Evolutionary conservation across 192 early-diverging fungal genomes (phyloP).

Genomic region (Umbelopsis ramanniana): DNA sequence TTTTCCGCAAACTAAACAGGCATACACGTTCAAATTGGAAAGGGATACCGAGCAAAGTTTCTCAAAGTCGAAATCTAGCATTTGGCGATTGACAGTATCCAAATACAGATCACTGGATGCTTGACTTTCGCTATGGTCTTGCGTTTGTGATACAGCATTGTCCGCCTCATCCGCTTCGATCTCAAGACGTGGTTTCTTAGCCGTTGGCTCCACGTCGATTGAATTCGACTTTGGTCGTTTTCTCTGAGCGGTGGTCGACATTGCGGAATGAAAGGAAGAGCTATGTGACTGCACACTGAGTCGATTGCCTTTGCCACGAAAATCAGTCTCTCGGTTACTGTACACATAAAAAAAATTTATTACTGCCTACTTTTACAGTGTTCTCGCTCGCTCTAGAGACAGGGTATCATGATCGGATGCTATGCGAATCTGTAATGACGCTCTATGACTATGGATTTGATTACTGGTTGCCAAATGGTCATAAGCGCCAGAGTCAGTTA

Average conservation of each 20-base stretch:
- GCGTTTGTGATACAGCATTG: neutral
- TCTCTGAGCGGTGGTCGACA: neutral
- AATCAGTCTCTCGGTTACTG: neutral
- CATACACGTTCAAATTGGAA: slow-evolving; percentile 92
- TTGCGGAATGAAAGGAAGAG: neutral
- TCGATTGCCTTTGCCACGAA: neutral
- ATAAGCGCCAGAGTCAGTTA: neutral
- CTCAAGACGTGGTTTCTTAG: slow-evolving; percentile 3
- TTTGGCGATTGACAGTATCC: slow-evolving; percentile 83
- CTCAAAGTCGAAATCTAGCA: slow-evolving; percentile 98
- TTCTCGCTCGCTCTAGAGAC: neutral
- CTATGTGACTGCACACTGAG: neutral
- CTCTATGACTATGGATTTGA: slow-evolving; percentile 18
- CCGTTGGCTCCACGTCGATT: slow-evolving; percentile 5
- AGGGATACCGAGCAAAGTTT: slow-evolving; percentile 96
- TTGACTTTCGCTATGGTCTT: neutral
- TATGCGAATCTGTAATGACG: slow-evolving; percentile 8
- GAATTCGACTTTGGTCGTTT: slow-evolving; percentile 18
- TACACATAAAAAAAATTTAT: neutral
- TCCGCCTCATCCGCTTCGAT: neutral
- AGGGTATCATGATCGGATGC: slow-evolving; percentile 10
- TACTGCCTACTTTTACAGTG: neutral
- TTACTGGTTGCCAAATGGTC: neutral
- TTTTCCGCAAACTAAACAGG: slow-evolving; percentile 95
- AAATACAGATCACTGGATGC: slow-evolving; percentile 65